phyloP scores from a whole-genome alignment of 2,329 filamentous ascomycete species.

The Mariannaea sp. region DNA sequence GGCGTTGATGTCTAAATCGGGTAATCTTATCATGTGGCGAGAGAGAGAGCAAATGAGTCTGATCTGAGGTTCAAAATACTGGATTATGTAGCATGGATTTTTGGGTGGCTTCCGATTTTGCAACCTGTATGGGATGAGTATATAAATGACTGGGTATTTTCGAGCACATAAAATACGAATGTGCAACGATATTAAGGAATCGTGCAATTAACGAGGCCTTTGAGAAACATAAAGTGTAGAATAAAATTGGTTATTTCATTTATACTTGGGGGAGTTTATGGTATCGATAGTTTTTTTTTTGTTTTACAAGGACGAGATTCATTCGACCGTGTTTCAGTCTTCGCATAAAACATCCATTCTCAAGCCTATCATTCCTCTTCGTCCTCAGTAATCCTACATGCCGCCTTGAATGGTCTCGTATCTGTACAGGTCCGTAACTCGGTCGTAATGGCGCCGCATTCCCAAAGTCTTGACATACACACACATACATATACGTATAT shows the following conservation, averaged over 20 bases:
- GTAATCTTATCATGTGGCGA: conserved; percentile 22
- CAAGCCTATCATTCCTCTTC: conserved; percentile 17
- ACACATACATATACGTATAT: no score
- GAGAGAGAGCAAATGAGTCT: not conserved
- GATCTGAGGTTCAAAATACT: not conserved
- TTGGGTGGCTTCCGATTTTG: not conserved
- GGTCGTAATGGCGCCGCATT: conserved; percentile 10
- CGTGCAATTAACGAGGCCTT: not conserved
- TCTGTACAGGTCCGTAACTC: conserved; percentile 29
- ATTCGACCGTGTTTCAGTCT: conserved; percentile 17
- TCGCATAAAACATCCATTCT: conserved; percentile 21
- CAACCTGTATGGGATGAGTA: not conserved
- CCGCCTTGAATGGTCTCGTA: conserved; percentile 23
- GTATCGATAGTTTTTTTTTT: conserved; percentile 36
- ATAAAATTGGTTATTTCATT: conserved; percentile 25
- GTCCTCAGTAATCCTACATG: conserved; percentile 34
- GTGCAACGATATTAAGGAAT: conserved; percentile 12
- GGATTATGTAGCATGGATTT: not conserved
- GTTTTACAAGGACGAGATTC: conserved; percentile 29
- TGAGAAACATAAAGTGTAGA: conserved; percentile 5
- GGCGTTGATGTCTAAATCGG: conserved; percentile 32
- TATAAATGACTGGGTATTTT: conserved; percentile 3
- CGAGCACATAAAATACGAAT: not conserved
- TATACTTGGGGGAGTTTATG: conserved; percentile 28
- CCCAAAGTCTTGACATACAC: not conserved